Conservation (phyloP, 495 filamentous ascomycete species). For the Alectoria sarmentosa region DNA sequence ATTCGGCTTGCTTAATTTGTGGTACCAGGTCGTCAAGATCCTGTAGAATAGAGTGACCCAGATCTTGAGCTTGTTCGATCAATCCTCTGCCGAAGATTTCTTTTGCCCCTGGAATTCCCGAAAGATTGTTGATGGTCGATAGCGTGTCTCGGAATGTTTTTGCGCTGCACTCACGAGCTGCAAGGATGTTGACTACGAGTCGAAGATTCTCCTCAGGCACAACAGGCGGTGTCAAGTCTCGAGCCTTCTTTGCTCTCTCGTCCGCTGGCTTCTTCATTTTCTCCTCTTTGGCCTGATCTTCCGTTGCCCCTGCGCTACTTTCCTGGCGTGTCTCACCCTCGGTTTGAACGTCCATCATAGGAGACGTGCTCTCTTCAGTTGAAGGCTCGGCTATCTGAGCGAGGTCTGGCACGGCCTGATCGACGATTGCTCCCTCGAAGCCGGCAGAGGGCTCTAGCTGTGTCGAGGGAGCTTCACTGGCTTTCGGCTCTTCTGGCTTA, state of each 20-base stretch:
- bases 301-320: constrained; percentile 13
- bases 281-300: constrained; percentile 29
- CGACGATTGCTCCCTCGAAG: constrained; percentile 18
- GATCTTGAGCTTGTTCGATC: constrained; percentile 70
- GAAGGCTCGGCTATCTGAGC: constrained; percentile 24
- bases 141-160: constrained; percentile 96
- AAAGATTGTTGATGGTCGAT: constrained; percentile 96
- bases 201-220: constrained; percentile 86
- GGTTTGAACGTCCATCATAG: constrained; percentile 19
- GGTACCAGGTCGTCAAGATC: constrained; percentile 83
- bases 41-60: constrained; percentile 74
- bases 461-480: constrained; percentile 25
- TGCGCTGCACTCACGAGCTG: constrained; percentile 89
- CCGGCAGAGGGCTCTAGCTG: constrained; percentile 24
- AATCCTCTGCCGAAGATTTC: constrained; percentile 87
- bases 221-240: constrained; percentile 69
- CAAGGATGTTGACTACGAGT: constrained; percentile 90
- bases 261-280: constrained; percentile 33
- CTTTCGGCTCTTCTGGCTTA: constrained; percentile 25
- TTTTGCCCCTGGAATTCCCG: constrained; percentile 83
- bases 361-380: constrained; percentile 10
- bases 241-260: constrained; percentile 63
- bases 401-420: constrained; percentile 27
- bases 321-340: constrained; percentile 4
- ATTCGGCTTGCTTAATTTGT: constrained; percentile 78